Percentiles rank a stretch among this genome's conserved stretches.
These are phyloP conservation scores for Aspergillus brunneoviolaceus DNA, from an alignment of 2,329 filamentous ascomycete species.

Conservation along the genomic window DNA sequence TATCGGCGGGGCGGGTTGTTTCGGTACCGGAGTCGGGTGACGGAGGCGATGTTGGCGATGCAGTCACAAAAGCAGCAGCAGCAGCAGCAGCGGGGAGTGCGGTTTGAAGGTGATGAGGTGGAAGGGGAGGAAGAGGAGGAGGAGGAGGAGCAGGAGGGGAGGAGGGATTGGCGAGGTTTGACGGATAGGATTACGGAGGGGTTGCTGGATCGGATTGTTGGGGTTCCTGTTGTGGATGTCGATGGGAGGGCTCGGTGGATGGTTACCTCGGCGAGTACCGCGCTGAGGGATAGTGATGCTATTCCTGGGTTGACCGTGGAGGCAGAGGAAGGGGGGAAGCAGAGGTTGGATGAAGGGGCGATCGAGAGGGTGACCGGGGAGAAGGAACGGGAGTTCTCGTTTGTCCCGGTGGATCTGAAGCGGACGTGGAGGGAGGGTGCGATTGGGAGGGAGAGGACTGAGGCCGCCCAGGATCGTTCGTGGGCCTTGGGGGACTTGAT, in stretches of 20 bases:
- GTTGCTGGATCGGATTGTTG: constrained; percentile 53
- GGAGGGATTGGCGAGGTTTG: constrained; percentile 54
- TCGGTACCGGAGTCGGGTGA: constrained; percentile 40
- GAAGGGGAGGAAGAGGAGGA: constrained; percentile 23
- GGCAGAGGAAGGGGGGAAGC: constrained; percentile 13
- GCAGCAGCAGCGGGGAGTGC: background rate
- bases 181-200: constrained; percentile 52
- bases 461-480: constrained; percentile 61
- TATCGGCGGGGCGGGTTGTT: constrained; percentile 53
- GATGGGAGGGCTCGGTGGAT: constrained; percentile 52
- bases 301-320: constrained; percentile 57
- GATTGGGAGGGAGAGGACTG: constrained; percentile 61
- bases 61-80: background rate
- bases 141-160: constrained; percentile 40
- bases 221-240: constrained; percentile 35
- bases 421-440: constrained; percentile 62
- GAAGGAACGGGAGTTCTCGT: constrained; percentile 50
- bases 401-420: constrained; percentile 61
- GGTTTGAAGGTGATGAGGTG: background rate
- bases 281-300: constrained; percentile 55
- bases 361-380: constrained; percentile 29
- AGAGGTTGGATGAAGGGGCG: constrained; percentile 12
- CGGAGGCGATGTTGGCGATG: constrained; percentile 43
- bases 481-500: constrained; percentile 61
- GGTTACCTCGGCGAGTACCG: constrained; percentile 59